Evolutionary conservation across 805 yeast genomes (phyloP).

Genomic region (Spathaspora gorwiae): DNA sequence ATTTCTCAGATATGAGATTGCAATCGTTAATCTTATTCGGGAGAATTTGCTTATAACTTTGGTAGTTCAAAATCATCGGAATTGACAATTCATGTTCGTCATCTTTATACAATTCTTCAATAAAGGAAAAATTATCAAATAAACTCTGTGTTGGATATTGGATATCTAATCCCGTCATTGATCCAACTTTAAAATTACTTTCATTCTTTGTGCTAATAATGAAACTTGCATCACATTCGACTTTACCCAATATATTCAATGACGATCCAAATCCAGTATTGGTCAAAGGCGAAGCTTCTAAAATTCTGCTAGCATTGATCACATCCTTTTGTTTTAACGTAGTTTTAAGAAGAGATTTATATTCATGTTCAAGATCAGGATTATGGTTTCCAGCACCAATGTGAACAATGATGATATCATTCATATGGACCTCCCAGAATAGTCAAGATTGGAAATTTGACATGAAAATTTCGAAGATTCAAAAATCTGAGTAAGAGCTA

Average conservation of each 20-base stretch:
- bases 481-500: too few species aligned
- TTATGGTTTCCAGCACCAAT: constrained; percentile 51
- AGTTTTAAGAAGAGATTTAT: constrained; percentile 22
- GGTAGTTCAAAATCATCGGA: constrained; percentile 27
- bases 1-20: constrained; percentile 2
- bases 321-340: constrained; percentile 15
- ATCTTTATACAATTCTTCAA: constrained; percentile 16
- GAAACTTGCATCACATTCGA: constrained; percentile 43
- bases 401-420: constrained; percentile 28
- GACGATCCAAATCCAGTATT: constrained; percentile 51
- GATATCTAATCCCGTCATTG: constrained; percentile 13
- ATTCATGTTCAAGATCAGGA: constrained; percentile 11
- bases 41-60: background rate
- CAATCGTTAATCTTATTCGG: background rate
- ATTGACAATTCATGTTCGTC: constrained; percentile 24
- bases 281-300: constrained; percentile 40
- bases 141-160: constrained; percentile 29
- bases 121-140: constrained; percentile 15
- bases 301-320: constrained; percentile 12
- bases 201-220: constrained; percentile 9
- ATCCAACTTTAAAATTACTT: constrained; percentile 9
- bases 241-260: constrained; percentile 34
- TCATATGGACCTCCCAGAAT: background rate
- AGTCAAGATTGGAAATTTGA: too few species aligned
- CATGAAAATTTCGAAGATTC: too few species aligned